Base-by-base conservation (phyloP, 1,139 yeast genomes). In the Nadsonia starkeyi-henricii region DNA sequence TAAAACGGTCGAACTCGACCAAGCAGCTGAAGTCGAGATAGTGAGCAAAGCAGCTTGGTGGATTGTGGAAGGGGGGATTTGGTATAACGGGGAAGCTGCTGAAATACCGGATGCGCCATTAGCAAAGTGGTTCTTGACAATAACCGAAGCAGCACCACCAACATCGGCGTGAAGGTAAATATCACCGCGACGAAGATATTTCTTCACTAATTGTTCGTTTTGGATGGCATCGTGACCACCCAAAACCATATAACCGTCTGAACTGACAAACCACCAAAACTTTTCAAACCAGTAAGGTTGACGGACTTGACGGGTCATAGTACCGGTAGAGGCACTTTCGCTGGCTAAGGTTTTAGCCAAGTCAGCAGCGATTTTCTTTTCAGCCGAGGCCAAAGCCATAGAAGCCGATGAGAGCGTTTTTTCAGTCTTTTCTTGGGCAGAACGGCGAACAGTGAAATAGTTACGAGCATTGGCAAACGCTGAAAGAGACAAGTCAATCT, bases 401-500 rank as follows among this genome's bases (percentile, higher is more conserved):
- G 75, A 73, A 0, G 96, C 83, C 53, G 81, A 84, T 62, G 81
- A 76, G 54, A 82, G 86, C 0, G 95, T 94, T 58, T 84, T 84
- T 42, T 71, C 77, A 57, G 85, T 93, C 62, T 89, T 89, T 41
- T 78, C 78, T 48, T 78, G 79, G 0, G 95, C 95, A 13, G 71
- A 68, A 55, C 84, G 85, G 62, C 84, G 85, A 15, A 81, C 76
- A 45, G 82, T 88, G 63, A 86, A 91, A 60, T 86, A 91, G 30
- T 73, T 68, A n/a, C 94, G 75, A 0, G 97, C 93, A 64, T 91
- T 91, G 1, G 96, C 96, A 69, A 77, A 88, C 0, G 96, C 89
- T 0, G 95, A 80, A 15, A 81, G 67, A 0, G 72, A 62, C 2
- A 89, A 67, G 56, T 86, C 91, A 45, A 89, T 78, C 55, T 77